phyloP scores from a whole-genome alignment of 1,139 yeast genomes.

The Candida tropicalis region DNA sequence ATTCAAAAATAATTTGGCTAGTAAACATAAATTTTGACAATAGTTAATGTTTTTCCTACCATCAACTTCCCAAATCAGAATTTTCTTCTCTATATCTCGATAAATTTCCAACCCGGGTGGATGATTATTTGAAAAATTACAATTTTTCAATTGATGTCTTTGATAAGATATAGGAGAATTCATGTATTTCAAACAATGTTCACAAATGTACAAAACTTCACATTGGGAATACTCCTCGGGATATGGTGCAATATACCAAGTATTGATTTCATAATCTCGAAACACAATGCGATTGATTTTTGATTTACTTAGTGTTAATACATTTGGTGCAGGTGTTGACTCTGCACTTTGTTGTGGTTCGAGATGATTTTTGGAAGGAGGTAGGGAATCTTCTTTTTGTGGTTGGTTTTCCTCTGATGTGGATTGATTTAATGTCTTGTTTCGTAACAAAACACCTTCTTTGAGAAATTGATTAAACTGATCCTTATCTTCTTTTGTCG shows the following conservation, averaged over 20 bases:
- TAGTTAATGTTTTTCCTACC: constrained; percentile 81
- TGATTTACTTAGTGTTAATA: constrained; percentile 18
- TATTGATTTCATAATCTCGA: constrained; percentile 71
- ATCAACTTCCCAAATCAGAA: constrained; percentile 88
- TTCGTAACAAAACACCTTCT: constrained; percentile 28
- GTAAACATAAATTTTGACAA: constrained; percentile 85
- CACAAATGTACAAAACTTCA: constrained; percentile 72
- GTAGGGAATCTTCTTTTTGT: neutral
- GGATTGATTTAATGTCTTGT: constrained; percentile 4
- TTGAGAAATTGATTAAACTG: constrained; percentile 39
- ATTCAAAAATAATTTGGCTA: constrained; percentile 86
- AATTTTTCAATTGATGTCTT: constrained; percentile 77
- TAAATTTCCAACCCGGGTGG: constrained; percentile 96
- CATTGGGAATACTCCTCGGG: constrained; percentile 82
- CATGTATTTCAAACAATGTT: constrained; percentile 83
- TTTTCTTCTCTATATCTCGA: constrained; percentile 51
- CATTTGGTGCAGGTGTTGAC: constrained; percentile 22
- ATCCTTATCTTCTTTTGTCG: constrained; percentile 52
- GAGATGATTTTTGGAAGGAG: neutral
- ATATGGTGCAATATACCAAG: constrained; percentile 94
- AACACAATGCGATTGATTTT: constrained; percentile 61
- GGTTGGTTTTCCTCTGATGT: neutral
- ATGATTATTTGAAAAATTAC: constrained; percentile 49
- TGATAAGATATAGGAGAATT: constrained; percentile 65
- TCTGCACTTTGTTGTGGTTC: constrained; percentile 12